Evolutionary conservation across 805 yeast genomes (phyloP), one percentile per base, ranked within the genome.

Genomic region (Ogataea glucozyma): DNA sequence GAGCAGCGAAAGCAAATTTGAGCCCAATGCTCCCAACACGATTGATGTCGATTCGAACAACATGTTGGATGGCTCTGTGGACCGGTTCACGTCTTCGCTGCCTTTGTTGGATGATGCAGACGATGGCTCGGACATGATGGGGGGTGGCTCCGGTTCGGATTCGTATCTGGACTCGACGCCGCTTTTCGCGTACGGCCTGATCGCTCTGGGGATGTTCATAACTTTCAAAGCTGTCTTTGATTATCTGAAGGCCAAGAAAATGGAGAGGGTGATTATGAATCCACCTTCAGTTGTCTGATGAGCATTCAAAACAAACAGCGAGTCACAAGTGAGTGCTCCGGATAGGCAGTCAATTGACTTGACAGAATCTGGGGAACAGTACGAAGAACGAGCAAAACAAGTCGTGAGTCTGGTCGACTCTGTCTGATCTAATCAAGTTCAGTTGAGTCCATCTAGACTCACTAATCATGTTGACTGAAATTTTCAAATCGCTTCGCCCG

Each of bases 241-340:
- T 59, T 91, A 83, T 61, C 72, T 73, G 50, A 72, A 80, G 49
- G 93, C 91, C n/a, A 81, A 84, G 59, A 78, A 76, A 56, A 81
- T 82, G 79, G 97, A 90, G 60, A 68, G 66, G 44, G 74, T 70
- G 17, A 83, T 87, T 21, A 38, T 58, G 21, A 39, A 45, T 20
- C 61, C 64, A 2, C n/a, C n/a, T n/a, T n/a, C n/a, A n/a, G n/a
- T n/a, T n/a, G n/a, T n/a, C n/a, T n/a, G n/a, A n/a, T n/a, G n/a
- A n/a, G n/a, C n/a, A n/a, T n/a, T n/a, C n/a, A n/a, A n/a, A n/a
- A n/a, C n/a, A n/a, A n/a, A n/a, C n/a, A n/a, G n/a, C n/a, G n/a
- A n/a, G n/a, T n/a, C n/a, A n/a, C n/a, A n/a, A n/a, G n/a, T n/a
- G n/a, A n/a, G n/a, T n/a, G n/a, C n/a, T n/a, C n/a, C n/a, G n/a